Evolutionary conservation across 2,329 filamentous ascomycete genomes (phyloP).

Genomic region (Diaporthe velutina): DNA sequence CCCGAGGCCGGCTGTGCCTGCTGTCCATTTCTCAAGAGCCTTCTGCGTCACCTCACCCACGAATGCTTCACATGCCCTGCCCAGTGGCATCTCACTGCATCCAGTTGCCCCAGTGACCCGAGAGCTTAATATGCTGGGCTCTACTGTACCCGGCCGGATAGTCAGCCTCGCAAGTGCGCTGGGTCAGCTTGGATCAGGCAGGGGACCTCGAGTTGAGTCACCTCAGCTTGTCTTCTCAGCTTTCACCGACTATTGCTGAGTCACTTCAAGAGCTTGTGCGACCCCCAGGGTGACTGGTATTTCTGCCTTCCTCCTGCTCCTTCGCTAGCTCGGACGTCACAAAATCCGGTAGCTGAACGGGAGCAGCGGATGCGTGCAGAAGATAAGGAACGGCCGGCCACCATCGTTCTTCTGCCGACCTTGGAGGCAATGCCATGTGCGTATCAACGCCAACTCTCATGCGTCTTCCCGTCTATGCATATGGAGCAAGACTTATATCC

Average conservation of each 20-base stretch:
- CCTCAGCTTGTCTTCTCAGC: slow-evolving; percentile 36
- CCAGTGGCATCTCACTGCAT: slow-evolving; percentile 37
- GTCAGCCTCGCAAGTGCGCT: slow-evolving; percentile 13
- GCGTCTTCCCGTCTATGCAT: slow-evolving; percentile 30
- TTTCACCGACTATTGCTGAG: slow-evolving; percentile 38
- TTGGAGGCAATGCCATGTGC: slow-evolving; percentile 16
- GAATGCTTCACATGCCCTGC: slow-evolving; percentile 27
- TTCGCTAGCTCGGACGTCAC: slow-evolving; percentile 23
- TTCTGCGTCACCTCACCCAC: slow-evolving; percentile 32
- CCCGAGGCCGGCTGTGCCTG: slow-evolving; percentile 14
- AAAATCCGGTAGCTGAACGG: slow-evolving; percentile 27
- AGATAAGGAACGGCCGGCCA: slow-evolving; percentile 21
- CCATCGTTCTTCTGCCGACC: neutral
- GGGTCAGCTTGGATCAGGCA: slow-evolving; percentile 20
- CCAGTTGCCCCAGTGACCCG: slow-evolving; percentile 17
- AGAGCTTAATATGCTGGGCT: slow-evolving; percentile 3
- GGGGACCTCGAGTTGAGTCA: slow-evolving; percentile 35
- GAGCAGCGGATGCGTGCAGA: slow-evolving; percentile 30
- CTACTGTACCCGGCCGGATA: neutral
- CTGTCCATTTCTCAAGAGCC: slow-evolving; percentile 7
- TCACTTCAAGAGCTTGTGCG: slow-evolving; percentile 34
- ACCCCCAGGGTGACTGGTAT: slow-evolving; percentile 36
- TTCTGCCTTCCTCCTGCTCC: slow-evolving; percentile 6
- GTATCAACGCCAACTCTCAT: slow-evolving; percentile 29
- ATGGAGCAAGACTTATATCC: slow-evolving; percentile 22